Evolutionary conservation across 805 yeast species (phyloP).

Genomic region (Wickerhamiella galacta): DNA sequence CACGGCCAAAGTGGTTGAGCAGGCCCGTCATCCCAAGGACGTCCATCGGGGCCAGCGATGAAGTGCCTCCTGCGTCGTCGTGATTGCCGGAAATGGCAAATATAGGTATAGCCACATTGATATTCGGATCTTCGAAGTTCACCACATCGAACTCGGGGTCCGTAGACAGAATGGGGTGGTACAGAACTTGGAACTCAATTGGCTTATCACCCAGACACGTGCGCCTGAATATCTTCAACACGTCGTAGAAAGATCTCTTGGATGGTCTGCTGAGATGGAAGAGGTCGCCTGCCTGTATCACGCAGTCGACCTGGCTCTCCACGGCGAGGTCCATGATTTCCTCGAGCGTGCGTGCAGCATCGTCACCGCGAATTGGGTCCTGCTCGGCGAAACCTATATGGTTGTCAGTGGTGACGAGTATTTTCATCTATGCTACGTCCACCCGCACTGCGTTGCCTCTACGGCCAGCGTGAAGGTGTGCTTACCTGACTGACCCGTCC

Average conservation of each 20-base stretch:
- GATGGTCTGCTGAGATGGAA: conserved; percentile 84
- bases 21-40: conserved; percentile 65
- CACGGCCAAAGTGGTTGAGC: conserved; percentile 78
- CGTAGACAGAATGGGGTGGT: conserved; percentile 51
- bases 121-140: conserved; percentile 80
- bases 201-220: conserved; percentile 78
- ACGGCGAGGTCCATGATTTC: conserved; percentile 65
- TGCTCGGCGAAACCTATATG: conserved; percentile 88
- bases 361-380: conserved; percentile 82
- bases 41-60: conserved; percentile 68
- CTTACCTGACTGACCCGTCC: too few relatives aligned
- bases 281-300: conserved; percentile 82
- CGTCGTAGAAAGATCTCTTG: conserved; percentile 72
- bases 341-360: conserved; percentile 72
- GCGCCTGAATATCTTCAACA: conserved; percentile 49
- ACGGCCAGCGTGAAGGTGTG: too few relatives aligned
- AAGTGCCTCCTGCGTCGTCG: conserved; percentile 82
- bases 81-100: conserved; percentile 93
- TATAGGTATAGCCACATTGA: conserved; percentile 76
- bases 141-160: conserved; percentile 44
- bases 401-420: conserved; percentile 82
- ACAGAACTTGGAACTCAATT: conserved; percentile 62
- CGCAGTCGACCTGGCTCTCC: conserved; percentile 59
- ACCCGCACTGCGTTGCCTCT: too few relatives aligned
- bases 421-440: too few relatives aligned